Percentiles rank a stretch among this genome's conserved stretches.
phyloP scores from a whole-genome alignment of 2,329 filamentous ascomycete species.

The Aspergillus unguis region DNA sequence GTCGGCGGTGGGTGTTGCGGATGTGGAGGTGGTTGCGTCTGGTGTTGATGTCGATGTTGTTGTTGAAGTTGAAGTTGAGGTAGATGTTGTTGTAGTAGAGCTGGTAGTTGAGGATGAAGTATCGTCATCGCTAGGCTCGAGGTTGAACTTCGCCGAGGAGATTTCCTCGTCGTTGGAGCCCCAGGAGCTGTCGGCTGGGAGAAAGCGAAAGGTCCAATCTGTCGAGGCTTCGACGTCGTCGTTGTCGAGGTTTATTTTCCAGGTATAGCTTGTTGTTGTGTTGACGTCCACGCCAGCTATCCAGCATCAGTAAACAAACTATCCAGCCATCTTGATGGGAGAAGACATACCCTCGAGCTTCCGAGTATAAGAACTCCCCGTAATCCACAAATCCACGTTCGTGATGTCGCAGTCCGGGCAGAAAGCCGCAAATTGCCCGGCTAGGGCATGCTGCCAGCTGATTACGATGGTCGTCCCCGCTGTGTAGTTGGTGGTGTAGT shows the following conservation, averaged over 20 bases:
- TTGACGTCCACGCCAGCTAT: conserved; percentile 7
- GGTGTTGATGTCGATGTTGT: neutral
- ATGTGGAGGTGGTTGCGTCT: neutral
- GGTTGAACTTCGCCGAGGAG: conserved; percentile 8
- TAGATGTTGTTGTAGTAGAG: neutral
- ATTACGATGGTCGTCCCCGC: neutral
- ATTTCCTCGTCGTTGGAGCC: conserved; percentile 7
- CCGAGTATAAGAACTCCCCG: conserved; percentile 1
- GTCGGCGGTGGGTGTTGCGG: neutral
- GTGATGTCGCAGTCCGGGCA: conserved; percentile 4
- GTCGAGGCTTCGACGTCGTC: conserved; percentile 1
- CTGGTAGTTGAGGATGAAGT: neutral
- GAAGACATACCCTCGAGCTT: conserved; percentile 5
- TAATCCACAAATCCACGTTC: conserved; percentile 9
- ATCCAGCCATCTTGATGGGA: neutral
- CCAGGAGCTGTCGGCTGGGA: conserved; percentile 3
- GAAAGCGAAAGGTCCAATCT: conserved; percentile 10
- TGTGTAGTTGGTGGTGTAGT: conserved; percentile 5
- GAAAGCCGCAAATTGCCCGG: neutral
- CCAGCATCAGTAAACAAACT: neutral
- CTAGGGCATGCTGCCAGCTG: conserved; percentile 4
- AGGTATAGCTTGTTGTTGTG: conserved; percentile 3
- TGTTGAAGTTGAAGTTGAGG: neutral
- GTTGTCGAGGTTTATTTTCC: conserved; percentile 2
- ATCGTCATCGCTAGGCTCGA: neutral